phyloP scores from a whole-genome alignment of 2,329 filamentous ascomycete genomes.

The Pseudogymnoascus sp. region DNA sequence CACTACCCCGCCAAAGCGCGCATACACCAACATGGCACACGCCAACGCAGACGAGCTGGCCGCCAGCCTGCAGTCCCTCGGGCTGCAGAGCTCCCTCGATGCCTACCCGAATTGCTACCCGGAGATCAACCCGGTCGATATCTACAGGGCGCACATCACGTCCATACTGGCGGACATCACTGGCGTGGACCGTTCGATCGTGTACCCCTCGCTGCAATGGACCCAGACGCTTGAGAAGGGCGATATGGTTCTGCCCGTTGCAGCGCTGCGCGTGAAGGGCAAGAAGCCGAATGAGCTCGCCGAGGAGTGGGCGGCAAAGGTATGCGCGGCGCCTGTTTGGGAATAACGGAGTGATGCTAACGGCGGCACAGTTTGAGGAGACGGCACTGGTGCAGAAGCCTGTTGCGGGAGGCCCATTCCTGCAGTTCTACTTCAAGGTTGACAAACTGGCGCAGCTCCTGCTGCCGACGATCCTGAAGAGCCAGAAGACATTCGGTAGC shows the following conservation, averaged over 20 bases:
- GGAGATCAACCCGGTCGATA: conserved; percentile 64
- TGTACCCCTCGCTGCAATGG: conserved; percentile 71
- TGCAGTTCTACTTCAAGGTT: conserved; percentile 76
- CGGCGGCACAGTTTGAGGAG: conserved; percentile 53
- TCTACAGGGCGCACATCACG: conserved; percentile 71
- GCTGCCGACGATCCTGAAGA: conserved; percentile 59
- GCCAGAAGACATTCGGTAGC: conserved; percentile 53
- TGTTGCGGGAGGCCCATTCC: conserved; percentile 54
- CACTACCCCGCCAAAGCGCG: conserved; percentile 1
- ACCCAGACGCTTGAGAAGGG: conserved; percentile 73
- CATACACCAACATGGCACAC: conserved; percentile 7
- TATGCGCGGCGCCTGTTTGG: conserved; percentile 25
- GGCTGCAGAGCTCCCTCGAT: conserved; percentile 18
- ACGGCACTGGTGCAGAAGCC: conserved; percentile 65
- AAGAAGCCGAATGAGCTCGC: conserved; percentile 56
- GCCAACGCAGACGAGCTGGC: conserved; percentile 8
- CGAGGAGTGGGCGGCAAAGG: conserved; percentile 53
- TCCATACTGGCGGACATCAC: conserved; percentile 59
- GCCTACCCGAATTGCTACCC: conserved; percentile 52
- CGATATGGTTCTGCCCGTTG: conserved; percentile 68
- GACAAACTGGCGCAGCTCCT: conserved; percentile 55
- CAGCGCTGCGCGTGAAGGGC: conserved; percentile 70
- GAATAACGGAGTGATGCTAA: not conserved
- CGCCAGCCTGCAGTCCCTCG: conserved; percentile 21
- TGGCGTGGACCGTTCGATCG: conserved; percentile 59